Evolutionary conservation across 257 asterid species (phyloP).

Genomic region (Dorcoceras hygrometricum): DNA sequence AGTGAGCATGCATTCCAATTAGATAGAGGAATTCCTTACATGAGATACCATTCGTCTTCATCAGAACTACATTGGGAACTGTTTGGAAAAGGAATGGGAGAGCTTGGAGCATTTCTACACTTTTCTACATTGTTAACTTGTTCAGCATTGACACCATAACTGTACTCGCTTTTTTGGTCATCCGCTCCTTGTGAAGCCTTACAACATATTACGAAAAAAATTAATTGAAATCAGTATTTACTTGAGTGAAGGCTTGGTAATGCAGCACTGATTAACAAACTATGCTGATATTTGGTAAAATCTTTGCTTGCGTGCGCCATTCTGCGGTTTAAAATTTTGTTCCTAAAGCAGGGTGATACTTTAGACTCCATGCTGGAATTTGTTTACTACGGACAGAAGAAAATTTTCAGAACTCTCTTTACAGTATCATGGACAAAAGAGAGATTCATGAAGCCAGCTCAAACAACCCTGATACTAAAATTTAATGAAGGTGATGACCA

Average conservation of each 20-base stretch:
- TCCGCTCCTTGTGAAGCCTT: constrained; percentile 37
- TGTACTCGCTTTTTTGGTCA: constrained; percentile 29
- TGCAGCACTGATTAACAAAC: not conserved
- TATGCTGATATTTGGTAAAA: not conserved
- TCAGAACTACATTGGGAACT: constrained; percentile 18
- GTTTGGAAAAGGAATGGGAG: constrained; percentile 52
- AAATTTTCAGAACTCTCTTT: not conserved
- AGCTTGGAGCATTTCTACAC: constrained; percentile 33
- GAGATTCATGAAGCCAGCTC: not conserved
- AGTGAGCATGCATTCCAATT: constrained; percentile 7
- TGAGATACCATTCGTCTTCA: constrained; percentile 43
- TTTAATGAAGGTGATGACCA: not conserved
- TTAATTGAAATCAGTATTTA: too few species aligned
- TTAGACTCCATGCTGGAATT: not conserved
- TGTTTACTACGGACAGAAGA: not conserved
- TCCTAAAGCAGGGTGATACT: not conserved
- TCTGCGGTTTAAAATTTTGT: not conserved
- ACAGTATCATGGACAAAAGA: not conserved
- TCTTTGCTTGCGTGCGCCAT: not conserved
- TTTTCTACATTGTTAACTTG: constrained; percentile 12
- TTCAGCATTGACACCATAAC: constrained; percentile 28
- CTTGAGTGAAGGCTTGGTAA: not conserved
- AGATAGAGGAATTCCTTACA: constrained; percentile 33
- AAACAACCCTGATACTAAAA: not conserved
- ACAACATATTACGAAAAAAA: constrained; percentile 11